A percentile compares a stretch with the other conserved stretches of the same genome.
Conservation (phyloP, 139 green algal genomes). For the Tetraselmis chui region DNA sequence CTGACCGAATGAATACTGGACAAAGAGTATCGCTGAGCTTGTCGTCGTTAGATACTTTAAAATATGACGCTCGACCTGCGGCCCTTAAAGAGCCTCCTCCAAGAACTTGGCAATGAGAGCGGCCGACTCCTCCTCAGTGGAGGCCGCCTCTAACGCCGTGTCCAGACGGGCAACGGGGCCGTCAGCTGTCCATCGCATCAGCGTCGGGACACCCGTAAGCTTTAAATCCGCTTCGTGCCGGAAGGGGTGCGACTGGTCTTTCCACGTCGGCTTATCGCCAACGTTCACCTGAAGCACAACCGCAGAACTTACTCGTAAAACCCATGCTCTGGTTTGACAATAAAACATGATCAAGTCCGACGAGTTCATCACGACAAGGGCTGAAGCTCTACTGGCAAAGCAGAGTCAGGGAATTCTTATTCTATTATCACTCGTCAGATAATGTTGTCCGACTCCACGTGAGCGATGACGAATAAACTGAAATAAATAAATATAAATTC, state of each 20-base stretch:
- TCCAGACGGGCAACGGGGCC: constrained; percentile 6
- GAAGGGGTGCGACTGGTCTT: constrained; percentile 22
- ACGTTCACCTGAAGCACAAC: constrained; percentile 28
- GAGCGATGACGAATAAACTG: no score
- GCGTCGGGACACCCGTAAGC: constrained; percentile 30
- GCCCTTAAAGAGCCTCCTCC: background rate
- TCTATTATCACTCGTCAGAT: no score
- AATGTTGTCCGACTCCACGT: no score
- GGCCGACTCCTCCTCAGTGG: constrained; percentile 3
- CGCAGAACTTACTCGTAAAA: background rate
- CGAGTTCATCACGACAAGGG: no score
- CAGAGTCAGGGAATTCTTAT: no score
- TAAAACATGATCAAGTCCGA: background rate
- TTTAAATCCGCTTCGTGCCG: constrained; percentile 1
- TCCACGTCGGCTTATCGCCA: constrained; percentile 23
- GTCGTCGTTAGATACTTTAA: no score
- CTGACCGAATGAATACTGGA: no score
- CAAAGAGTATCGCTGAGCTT: no score
- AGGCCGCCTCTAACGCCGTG: constrained; percentile 7
- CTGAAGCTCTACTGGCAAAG: background rate
- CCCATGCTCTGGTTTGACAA: background rate
- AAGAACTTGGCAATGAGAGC: constrained; percentile 7
- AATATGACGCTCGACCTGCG: no score
- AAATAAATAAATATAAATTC: no score
- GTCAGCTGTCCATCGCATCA: constrained; percentile 17